Evolutionary conservation across 164 flowering plant species (phyloP).

Genomic region (Liquidambar formosana): DNA sequence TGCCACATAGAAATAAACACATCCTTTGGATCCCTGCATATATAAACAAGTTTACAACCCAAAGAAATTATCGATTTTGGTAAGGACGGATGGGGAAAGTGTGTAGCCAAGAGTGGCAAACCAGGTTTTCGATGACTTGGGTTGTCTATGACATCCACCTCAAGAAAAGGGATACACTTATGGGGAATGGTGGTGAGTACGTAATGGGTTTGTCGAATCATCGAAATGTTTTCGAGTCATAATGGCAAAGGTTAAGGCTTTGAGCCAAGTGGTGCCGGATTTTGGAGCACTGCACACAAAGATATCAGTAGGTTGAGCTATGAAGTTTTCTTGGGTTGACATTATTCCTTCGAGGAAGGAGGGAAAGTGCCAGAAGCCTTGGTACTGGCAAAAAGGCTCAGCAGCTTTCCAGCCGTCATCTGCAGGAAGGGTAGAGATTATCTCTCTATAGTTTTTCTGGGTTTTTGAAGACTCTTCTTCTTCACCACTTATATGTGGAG

Average conservation of each 20-base stretch:
- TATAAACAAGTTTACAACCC: background rate
- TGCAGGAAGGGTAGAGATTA: background rate
- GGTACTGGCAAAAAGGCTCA: background rate
- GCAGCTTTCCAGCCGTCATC: background rate
- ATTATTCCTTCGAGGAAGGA: background rate
- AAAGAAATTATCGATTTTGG: background rate
- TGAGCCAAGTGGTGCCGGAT: background rate
- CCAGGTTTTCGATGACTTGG: background rate
- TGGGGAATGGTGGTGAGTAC: background rate
- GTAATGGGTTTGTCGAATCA: background rate
- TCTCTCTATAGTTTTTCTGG: too few relatives aligned
- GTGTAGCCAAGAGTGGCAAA: background rate
- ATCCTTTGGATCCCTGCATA: background rate
- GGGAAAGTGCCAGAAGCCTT: background rate
- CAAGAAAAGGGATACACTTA: background rate
- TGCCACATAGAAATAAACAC: background rate
- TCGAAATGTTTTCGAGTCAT: background rate
- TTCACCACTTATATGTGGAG: too few relatives aligned
- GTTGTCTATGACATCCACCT: background rate
- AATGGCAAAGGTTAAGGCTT: background rate
- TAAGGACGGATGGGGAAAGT: background rate
- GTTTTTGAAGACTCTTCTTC: too few relatives aligned
- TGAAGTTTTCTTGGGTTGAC: background rate
- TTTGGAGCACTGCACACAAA: background rate
- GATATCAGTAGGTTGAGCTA: background rate